Base-by-base conservation (phyloP, 1,139 yeast genomes). In the Saccharomycopsis phalli region DNA sequence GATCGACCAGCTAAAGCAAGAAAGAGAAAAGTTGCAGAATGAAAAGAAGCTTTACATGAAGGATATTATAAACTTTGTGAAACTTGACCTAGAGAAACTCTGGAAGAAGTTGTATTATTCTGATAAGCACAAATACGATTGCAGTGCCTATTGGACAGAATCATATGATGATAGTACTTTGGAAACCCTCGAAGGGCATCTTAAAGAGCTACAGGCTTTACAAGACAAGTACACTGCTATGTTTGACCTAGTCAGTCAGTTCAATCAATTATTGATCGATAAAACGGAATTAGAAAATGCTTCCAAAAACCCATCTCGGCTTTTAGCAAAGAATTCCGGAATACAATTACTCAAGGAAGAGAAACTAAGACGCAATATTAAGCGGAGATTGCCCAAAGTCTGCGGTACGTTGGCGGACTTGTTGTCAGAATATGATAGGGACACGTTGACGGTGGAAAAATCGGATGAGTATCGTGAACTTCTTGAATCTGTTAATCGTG, bases 261-360 rank as follows among this genome's bases (percentile, higher is more conserved):
- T 82, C 48, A 63, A 69, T 36, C 70, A 66, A 5, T 58, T 88
- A 14, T 59, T 76, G 28, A 60, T 64, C 17, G 94, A 86, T 51
- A 81, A 81, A 49, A 54, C 59, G 3, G 74, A 74, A 38, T 65
- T 91, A 31, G 76, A 69, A 35, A 80, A 76, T 49, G 76, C 93
- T 4, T 72, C 83, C 1, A 80, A 76, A 51, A 94, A 91, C 55
- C 78, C 95, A 0, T 77, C 93, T 0, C 68, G 97, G 47, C 65
- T 88, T 32, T 62, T 82, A 39, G 73, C 82, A 47, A 74, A 83
- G 52, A 79, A 86, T 49, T 81, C 91, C 2, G 88, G 93, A 50
- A 78, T 78, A 47, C 79, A 87, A 21, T 62, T 88, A 42, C 67
- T 83, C 46, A 72, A 81, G 47, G 97, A 91, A 57, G 95, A 87